phyloP scores from a whole-genome alignment of 2,329 filamentous ascomycete genomes.

The Metarhizium anisopliae region DNA sequence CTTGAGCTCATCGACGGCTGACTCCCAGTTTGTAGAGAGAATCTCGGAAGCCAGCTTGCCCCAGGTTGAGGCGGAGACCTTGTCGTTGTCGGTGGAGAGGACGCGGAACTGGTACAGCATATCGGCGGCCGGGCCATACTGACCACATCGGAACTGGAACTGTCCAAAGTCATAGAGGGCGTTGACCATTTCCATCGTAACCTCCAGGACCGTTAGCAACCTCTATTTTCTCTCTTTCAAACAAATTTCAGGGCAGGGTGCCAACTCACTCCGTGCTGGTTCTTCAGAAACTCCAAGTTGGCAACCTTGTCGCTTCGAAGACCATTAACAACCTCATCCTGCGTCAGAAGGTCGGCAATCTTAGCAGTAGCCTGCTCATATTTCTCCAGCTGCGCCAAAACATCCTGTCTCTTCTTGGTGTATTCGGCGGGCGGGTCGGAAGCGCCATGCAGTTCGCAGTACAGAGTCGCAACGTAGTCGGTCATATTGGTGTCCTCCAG shows the following conservation, averaged over 20 bases:
- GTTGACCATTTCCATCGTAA: constrained; percentile 92
- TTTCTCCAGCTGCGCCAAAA: constrained; percentile 72
- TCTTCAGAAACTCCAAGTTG: constrained; percentile 97
- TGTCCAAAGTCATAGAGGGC: constrained; percentile 91
- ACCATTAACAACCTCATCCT: constrained; percentile 84
- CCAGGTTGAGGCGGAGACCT: constrained; percentile 92
- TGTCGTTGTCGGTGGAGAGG: constrained; percentile 96
- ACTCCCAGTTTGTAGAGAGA: constrained; percentile 90
- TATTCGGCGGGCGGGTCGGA: constrained; percentile 76
- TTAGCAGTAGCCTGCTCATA: constrained; percentile 82
- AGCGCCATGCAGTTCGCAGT: constrained; percentile 79
- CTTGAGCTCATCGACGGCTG: constrained; percentile 79
- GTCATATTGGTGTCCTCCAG: constrained; percentile 98
- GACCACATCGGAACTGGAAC: constrained; percentile 96
- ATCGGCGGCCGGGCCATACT: constrained; percentile 83
- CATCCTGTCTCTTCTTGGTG: constrained; percentile 79
- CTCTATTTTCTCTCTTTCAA: neutral
- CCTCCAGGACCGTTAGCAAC: constrained; percentile 30
- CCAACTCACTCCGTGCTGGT: constrained; percentile 73
- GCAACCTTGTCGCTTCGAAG: constrained; percentile 94
- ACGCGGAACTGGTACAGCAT: constrained; percentile 97
- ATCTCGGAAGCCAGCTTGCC: constrained; percentile 97
- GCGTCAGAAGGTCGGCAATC: constrained; percentile 76
- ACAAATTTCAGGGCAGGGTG: neutral
- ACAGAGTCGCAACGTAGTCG: constrained; percentile 88